phyloP scores from a whole-genome alignment of 768 basidiomycete genomes.

The Dacryopinax spathularia region DNA sequence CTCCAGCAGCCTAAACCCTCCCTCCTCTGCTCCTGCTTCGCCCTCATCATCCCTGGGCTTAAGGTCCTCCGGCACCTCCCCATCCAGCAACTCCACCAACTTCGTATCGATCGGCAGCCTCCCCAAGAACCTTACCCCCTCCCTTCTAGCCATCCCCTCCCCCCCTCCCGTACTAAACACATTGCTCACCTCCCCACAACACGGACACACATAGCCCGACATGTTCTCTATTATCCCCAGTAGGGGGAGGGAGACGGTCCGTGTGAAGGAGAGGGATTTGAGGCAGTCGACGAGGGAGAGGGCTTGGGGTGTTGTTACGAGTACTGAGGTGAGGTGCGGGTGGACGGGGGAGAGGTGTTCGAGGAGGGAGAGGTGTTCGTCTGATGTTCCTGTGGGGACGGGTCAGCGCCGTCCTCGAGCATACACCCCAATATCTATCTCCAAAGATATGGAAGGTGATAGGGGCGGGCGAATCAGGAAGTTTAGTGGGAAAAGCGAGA shows the following conservation, averaged over 20 bases:
- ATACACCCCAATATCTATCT: neutral
- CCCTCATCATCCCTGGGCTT: constrained; percentile 1
- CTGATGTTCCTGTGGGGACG: constrained; percentile 70
- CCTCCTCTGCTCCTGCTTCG: constrained; percentile 15
- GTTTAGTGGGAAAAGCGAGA: neutral
- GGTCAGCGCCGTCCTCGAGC: neutral
- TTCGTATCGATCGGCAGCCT: constrained; percentile 86
- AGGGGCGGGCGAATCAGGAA: constrained; percentile 3
- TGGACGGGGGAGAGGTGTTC: constrained; percentile 84
- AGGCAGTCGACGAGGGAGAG: constrained; percentile 89
- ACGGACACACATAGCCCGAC: constrained; percentile 96
- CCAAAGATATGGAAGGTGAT: constrained; percentile 13
- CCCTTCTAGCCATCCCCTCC: constrained; percentile 65
- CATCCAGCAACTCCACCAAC: constrained; percentile 73
- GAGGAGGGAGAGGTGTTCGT: constrained; percentile 90
- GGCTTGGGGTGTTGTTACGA: constrained; percentile 96
- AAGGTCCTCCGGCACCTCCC: constrained; percentile 27
- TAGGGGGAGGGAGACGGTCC: constrained; percentile 70
- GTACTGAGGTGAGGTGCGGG: constrained; percentile 56
- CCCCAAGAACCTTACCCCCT: constrained; percentile 66
- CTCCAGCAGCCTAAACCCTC: neutral
- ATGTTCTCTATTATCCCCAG: constrained; percentile 94
- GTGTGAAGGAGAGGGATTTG: constrained; percentile 93
- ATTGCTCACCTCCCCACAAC: constrained; percentile 89
- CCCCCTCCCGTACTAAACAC: constrained; percentile 92